A percentile compares a stretch with the other conserved stretches of the same genome.
Evolutionary conservation across 164 flowering plant genomes (phyloP).

Genomic region (Nymphaea colorata): DNA sequence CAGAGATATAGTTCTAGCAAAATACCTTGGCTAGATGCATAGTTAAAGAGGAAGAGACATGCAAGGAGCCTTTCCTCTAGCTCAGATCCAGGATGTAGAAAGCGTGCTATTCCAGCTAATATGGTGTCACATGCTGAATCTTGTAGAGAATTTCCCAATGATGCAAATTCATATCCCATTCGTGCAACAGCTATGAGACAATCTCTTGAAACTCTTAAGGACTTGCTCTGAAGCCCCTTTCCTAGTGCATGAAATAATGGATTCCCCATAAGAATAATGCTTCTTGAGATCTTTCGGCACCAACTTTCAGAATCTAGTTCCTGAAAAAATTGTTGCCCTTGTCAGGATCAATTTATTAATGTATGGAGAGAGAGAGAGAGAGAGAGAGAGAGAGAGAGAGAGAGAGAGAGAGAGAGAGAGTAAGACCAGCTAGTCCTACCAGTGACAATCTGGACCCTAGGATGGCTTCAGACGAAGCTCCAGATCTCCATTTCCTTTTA

Average conservation of each 20-base stretch:
- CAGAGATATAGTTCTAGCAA: background rate
- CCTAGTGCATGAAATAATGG: constrained; percentile 40
- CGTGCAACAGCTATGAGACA: constrained; percentile 52
- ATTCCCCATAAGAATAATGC: constrained; percentile 31
- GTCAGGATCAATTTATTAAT: no score
- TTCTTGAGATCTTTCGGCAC: constrained; percentile 48
- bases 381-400: no score
- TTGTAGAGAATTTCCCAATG: constrained; percentile 21
- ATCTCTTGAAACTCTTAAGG: constrained; percentile 40
- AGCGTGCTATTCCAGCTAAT: constrained; percentile 34
- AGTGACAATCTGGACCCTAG: no score
- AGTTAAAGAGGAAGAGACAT: constrained; percentile 53
- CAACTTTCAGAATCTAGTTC: constrained; percentile 15
- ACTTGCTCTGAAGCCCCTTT: constrained; percentile 52
- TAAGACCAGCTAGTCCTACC: no score
- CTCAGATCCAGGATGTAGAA: constrained; percentile 61
- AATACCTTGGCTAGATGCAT: constrained; percentile 17
- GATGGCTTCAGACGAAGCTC: no score
- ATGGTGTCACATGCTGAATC: constrained; percentile 45
- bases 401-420: no score
- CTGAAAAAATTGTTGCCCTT: background rate
- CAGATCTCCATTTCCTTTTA: no score
- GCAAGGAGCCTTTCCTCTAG: constrained; percentile 73
- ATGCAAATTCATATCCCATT: constrained; percentile 59
- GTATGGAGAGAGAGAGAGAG: no score